Conservation (phyloP, 2,329 filamentous ascomycete genomes). For the Pseudogymnoascus sp. region DNA sequence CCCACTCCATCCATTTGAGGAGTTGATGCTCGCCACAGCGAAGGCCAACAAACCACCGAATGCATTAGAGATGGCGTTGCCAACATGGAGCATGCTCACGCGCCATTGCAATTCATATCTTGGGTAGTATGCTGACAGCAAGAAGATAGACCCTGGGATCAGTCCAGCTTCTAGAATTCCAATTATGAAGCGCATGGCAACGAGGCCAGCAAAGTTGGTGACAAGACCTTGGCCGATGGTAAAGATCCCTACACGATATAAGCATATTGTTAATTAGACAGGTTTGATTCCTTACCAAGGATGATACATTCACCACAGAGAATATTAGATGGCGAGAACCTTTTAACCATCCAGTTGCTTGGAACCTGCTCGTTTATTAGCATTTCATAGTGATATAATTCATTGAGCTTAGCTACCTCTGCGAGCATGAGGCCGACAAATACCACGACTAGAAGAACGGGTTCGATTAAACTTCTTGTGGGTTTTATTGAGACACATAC, state of each 20-base stretch:
- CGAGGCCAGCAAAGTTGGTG: constrained; percentile 28
- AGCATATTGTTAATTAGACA: neutral
- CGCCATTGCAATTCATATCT: constrained; percentile 29
- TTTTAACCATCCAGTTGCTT: constrained; percentile 10
- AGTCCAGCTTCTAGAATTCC: constrained; percentile 31
- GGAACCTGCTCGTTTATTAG: constrained; percentile 7
- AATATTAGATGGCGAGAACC: constrained; percentile 4
- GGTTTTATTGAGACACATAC: neutral
- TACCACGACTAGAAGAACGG: neutral
- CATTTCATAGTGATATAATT: neutral
- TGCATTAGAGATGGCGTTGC: constrained; percentile 16
- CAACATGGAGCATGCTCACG: constrained; percentile 32
- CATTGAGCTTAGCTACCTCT: neutral
- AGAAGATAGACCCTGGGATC: constrained; percentile 30
- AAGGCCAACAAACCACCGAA: constrained; percentile 17
- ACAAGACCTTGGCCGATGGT: constrained; percentile 4
- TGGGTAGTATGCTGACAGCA: constrained; percentile 34
- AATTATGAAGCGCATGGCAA: constrained; percentile 32
- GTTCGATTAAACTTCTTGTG: neutral
- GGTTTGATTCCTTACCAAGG: constrained; percentile 1
- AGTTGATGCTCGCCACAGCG: constrained; percentile 22
- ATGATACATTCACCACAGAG: constrained; percentile 10
- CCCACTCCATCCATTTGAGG: constrained; percentile 18
- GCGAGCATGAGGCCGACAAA: constrained; percentile 6
- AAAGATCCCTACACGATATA: neutral